Evolutionary conservation across 345 rosid genomes (phyloP).

Genomic region (Sonneratia alba): DNA sequence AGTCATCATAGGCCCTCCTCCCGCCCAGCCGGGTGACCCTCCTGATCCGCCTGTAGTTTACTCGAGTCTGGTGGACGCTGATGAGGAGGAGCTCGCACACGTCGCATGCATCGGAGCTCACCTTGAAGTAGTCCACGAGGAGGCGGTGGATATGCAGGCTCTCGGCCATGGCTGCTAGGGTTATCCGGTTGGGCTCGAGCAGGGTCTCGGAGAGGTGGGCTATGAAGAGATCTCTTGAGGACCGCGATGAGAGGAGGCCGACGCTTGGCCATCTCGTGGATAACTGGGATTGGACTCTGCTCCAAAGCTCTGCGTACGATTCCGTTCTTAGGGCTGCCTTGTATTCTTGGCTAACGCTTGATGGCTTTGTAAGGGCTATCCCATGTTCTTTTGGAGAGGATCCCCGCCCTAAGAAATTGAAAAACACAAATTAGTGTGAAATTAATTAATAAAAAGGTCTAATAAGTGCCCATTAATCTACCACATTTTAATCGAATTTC

Average conservation of each 20-base stretch:
- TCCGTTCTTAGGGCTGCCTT: constrained; percentile 68
- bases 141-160: constrained; percentile 32
- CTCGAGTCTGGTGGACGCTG: constrained; percentile 43
- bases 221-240: constrained; percentile 1
- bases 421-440: no score
- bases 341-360: constrained; percentile 70
- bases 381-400: constrained; percentile 11
- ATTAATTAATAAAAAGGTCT: background rate
- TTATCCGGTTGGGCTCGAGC: constrained; percentile 50
- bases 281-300: constrained; percentile 42
- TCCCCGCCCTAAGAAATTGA: background rate
- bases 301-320: constrained; percentile 65
- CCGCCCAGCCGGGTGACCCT: constrained; percentile 39
- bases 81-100: constrained; percentile 54
- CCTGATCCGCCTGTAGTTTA: constrained; percentile 37
- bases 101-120: constrained; percentile 42
- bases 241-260: constrained; percentile 14
- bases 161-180: constrained; percentile 27
- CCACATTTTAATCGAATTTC: no score
- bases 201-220: constrained; percentile 44
- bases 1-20: background rate
- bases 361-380: constrained; percentile 26
- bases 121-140: constrained; percentile 39
- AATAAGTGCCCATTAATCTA: no score
- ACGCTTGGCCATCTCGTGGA: constrained; percentile 6